Conservation (phyloP, 257 asterid genomes). For the Nicotiana paniculata region DNA sequence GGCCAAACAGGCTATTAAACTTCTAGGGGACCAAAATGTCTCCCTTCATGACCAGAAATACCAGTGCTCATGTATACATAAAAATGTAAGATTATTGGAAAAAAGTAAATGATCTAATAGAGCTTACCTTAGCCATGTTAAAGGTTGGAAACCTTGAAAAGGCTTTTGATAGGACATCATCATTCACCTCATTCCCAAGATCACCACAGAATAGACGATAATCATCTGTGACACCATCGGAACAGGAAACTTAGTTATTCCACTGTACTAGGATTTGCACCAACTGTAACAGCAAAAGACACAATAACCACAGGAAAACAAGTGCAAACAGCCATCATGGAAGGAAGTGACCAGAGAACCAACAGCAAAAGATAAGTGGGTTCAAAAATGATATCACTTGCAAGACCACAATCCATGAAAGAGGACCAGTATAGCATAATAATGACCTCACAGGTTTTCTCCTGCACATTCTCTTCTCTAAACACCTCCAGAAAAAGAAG, state of each 20-base stretch:
- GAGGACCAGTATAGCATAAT: neutral
- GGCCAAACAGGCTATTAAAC: no score
- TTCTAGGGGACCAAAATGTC: neutral
- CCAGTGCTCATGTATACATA: conserved; percentile 43
- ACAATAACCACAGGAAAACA: neutral
- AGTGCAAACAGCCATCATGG: neutral
- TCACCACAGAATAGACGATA: conserved; percentile 91
- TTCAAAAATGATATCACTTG: neutral
- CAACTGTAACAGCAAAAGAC: neutral
- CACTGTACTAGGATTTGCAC: neutral
- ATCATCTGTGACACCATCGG: conserved; percentile 53
- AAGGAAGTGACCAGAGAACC: neutral
- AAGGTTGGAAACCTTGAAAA: conserved; percentile 81
- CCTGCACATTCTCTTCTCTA: neutral
- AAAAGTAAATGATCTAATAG: neutral
- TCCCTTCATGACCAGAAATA: conserved; percentile 24
- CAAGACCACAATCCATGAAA: neutral
- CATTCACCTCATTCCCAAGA: conserved; percentile 99
- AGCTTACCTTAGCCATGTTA: conserved; percentile 79
- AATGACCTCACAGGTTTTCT: neutral
- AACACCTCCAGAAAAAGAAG: neutral
- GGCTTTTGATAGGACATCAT: conserved; percentile 85
- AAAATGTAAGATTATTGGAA: neutral
- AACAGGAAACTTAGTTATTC: neutral
- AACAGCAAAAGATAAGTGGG: neutral